These are phyloP conservation scores for Leccinum aurantiacum DNA, from an alignment of 768 basidiomycete genomes.

Conservation along the genomic window DNA sequence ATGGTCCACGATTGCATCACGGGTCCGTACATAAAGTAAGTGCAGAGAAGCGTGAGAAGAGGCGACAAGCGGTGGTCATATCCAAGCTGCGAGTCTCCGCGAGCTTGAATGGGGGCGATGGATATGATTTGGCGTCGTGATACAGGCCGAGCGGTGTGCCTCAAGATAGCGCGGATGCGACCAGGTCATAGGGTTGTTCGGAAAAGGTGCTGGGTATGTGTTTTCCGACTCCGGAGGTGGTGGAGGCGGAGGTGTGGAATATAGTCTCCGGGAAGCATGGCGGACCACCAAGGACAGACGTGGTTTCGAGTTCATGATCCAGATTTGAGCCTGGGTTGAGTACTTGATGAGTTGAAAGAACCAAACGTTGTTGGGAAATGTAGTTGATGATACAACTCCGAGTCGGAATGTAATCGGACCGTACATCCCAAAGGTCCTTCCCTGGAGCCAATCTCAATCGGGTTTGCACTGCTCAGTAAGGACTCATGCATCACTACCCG, in stretches of 20 bases:
- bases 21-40: conserved; percentile 81
- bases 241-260: conserved; percentile 7
- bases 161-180: conserved; percentile 19
- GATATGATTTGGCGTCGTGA: conserved; percentile 28
- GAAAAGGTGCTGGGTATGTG: conserved; percentile 4
- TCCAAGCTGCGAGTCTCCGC: background rate
- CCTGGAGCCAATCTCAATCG: background rate
- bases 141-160: conserved; percentile 20
- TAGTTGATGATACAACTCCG: too few relatives aligned
- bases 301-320: conserved; percentile 7
- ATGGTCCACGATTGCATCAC: conserved; percentile 73
- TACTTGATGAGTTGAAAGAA: background rate
- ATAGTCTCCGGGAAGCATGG: conserved; percentile 7
- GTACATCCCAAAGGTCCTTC: conserved; percentile 13
- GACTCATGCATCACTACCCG: conserved; percentile 21
- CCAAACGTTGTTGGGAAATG: too few relatives aligned
- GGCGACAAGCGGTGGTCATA: conserved; percentile 15
- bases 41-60: conserved; percentile 51
- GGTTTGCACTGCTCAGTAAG: too few relatives aligned
- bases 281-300: conserved; percentile 4
- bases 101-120: conserved; percentile 19
- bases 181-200: conserved; percentile 14
- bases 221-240: background rate
- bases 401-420: too few relatives aligned
- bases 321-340: background rate